Percentiles rank a stretch among this genome's conserved stretches.
phyloP scores from a whole-genome alignment of 495 filamentous ascomycete species.

The Echria macrotheca region DNA sequence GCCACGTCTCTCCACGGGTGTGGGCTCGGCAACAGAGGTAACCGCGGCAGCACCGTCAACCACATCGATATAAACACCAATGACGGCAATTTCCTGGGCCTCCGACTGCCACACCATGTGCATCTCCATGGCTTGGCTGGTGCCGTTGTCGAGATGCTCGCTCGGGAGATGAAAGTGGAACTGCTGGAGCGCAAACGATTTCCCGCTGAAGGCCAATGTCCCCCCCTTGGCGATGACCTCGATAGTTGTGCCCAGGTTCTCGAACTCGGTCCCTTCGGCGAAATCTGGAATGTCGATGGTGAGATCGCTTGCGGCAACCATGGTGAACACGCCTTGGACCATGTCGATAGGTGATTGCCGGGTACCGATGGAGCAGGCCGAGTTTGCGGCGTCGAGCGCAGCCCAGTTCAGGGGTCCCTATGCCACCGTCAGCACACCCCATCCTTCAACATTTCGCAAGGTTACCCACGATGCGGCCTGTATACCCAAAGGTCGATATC shows the following conservation, averaged over 20 bases:
- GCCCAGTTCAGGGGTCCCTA: slow-evolving; percentile 57
- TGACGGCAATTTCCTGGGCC: slow-evolving; percentile 45
- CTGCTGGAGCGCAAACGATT: slow-evolving; percentile 50
- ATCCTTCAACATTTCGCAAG: too few relatives aligned
- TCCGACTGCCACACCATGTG: slow-evolving; percentile 59
- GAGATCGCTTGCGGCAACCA: slow-evolving; percentile 35
- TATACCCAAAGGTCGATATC: slow-evolving; percentile 45
- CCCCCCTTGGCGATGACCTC: slow-evolving; percentile 46
- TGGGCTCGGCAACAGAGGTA: slow-evolving; percentile 11
- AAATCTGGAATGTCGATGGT: slow-evolving; percentile 29
- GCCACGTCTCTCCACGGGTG: slow-evolving; percentile 4
- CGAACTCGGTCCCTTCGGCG: slow-evolving; percentile 43
- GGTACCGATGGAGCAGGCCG: slow-evolving; percentile 47
- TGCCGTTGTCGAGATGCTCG: slow-evolving; percentile 55
- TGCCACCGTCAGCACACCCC: too few relatives aligned
- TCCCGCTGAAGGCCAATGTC: slow-evolving; percentile 38
- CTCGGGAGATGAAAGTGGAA: slow-evolving; percentile 69
- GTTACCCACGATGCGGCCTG: slow-evolving; percentile 30
- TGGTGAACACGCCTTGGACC: slow-evolving; percentile 34
- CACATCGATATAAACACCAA: slow-evolving; percentile 57
- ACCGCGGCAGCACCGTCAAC: slow-evolving; percentile 23
- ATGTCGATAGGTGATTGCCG: slow-evolving; percentile 61
- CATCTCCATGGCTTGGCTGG: slow-evolving; percentile 50
- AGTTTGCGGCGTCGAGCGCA: slow-evolving; percentile 41
- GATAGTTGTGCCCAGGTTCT: slow-evolving; percentile 56